These are phyloP conservation scores for Rhinocladiella mackenziei DNA, from an alignment of 2,329 filamentous ascomycete species.

Conservation along the genomic window DNA sequence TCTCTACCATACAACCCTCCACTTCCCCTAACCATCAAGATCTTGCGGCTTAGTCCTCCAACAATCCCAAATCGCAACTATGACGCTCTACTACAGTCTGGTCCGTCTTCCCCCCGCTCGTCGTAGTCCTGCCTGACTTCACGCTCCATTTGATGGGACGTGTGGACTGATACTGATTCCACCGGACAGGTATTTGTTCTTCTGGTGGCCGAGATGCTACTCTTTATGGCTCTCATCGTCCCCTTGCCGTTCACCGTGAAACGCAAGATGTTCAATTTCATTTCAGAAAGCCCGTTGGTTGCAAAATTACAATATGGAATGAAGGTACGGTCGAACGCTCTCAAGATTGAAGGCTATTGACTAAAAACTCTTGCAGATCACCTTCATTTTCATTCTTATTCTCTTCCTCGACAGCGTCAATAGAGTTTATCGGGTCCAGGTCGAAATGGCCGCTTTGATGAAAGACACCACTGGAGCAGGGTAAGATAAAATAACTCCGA, in stretches of 20 bases:
- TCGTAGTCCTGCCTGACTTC: background rate
- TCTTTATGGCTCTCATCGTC: conserved; percentile 55
- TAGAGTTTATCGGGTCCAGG: conserved; percentile 92
- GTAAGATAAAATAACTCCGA: conserved; percentile 41
- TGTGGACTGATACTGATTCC: conserved; percentile 9
- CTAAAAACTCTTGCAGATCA: conserved; percentile 58
- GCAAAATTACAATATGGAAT: conserved; percentile 96
- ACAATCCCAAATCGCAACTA: conserved; percentile 40
- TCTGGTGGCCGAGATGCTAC: conserved; percentile 48
- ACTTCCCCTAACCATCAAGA: background rate
- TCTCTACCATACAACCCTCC: background rate
- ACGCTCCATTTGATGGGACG: conserved; percentile 5
- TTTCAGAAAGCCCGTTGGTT: conserved; percentile 78
- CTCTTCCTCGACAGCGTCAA: conserved; percentile 96
- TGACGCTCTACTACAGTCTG: conserved; percentile 65
- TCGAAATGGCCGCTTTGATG: conserved; percentile 71
- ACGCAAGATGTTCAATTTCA: conserved; percentile 89
- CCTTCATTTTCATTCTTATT: conserved; percentile 97
- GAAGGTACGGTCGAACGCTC: conserved; percentile 56
- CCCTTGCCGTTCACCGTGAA: conserved; percentile 84
- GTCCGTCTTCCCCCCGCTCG: conserved; percentile 7
- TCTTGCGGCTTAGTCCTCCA: background rate
- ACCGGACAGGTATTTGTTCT: conserved; percentile 46
- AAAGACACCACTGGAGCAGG: conserved; percentile 55
- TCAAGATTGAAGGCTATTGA: background rate